phyloP scores from a whole-genome alignment of 2,329 filamentous ascomycete species.

The Phialocephala subalpina region DNA sequence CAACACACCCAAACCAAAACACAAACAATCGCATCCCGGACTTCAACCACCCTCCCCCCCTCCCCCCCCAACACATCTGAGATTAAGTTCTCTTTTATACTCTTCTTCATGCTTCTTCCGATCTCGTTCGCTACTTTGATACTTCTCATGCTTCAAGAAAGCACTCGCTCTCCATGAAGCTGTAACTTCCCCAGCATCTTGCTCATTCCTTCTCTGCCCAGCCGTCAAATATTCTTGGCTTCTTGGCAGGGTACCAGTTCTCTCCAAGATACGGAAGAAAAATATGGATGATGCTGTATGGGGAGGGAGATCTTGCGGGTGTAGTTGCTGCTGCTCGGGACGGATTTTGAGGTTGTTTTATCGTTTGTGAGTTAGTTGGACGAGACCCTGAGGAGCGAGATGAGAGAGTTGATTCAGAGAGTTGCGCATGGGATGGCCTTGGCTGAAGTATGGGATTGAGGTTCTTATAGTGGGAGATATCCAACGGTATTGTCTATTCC shows the following conservation, averaged over 20 bases:
- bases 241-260: background rate
- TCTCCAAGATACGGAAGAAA: background rate
- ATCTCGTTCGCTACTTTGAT: background rate
- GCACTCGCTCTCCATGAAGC: background rate
- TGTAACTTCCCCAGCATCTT: background rate
- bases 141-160: background rate
- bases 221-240: background rate
- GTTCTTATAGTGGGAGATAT: background rate
- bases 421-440: background rate
- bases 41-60: background rate
- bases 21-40: background rate
- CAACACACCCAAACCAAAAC: too few species aligned
- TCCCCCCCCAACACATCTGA: background rate
- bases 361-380: background rate
- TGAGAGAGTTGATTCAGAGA: background rate
- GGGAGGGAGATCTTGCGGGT: background rate
- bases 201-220: constrained; percentile 5
- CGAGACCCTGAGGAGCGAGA: background rate
- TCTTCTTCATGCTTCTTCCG: background rate
- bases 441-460: background rate
- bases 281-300: background rate
- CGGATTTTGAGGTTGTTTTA: constrained; percentile 1
- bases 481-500: background rate
- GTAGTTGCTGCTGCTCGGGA: background rate
- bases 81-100: background rate